Evolutionary conservation across 1,139 yeast genomes (phyloP).

Genomic region (Pichia terricola): DNA sequence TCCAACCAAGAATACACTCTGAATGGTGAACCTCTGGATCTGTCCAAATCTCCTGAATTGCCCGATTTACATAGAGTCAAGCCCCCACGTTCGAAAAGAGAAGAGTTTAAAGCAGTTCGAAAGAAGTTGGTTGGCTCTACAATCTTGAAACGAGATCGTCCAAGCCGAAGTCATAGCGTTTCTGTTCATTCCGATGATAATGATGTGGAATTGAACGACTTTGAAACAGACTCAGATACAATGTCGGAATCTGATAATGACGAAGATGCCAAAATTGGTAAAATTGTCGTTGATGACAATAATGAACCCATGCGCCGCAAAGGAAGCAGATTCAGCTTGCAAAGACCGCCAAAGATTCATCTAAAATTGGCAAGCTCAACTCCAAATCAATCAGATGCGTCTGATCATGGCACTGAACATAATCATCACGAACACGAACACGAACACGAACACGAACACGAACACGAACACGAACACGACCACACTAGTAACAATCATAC

Average conservation of each 20-base stretch:
- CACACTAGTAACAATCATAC: constrained; percentile 3
- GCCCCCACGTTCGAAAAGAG: constrained; percentile 1
- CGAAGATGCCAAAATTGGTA: not conserved
- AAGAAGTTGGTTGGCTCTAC: constrained; percentile 8
- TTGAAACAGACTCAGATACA: not conserved
- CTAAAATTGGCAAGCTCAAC: constrained; percentile 6
- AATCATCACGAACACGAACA: not conserved
- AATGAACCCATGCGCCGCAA: not conserved
- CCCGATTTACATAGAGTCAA: constrained; percentile 7
- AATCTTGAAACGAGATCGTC: not conserved
- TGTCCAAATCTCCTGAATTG: constrained; percentile 6
- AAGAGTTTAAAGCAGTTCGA: constrained; percentile 9
- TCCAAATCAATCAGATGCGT: constrained; percentile 6
- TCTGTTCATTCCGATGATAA: not conserved
- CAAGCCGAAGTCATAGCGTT: constrained; percentile 1
- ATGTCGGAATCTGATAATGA: not conserved
- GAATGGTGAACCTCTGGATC: constrained; percentile 6
- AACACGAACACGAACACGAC: not conserved
- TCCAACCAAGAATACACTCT: not conserved
- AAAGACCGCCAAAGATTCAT: constrained; percentile 1
- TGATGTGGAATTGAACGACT: constrained; percentile 1
- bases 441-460: not conserved
- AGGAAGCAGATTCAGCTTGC: not conserved
- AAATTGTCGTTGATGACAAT: not conserved
- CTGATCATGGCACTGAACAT: constrained; percentile 1